A percentile compares a stretch with the other conserved stretches of the same genome.
phyloP scores from a whole-genome alignment of 805 yeast genomes.

The Nakazawaea molendinolei region DNA sequence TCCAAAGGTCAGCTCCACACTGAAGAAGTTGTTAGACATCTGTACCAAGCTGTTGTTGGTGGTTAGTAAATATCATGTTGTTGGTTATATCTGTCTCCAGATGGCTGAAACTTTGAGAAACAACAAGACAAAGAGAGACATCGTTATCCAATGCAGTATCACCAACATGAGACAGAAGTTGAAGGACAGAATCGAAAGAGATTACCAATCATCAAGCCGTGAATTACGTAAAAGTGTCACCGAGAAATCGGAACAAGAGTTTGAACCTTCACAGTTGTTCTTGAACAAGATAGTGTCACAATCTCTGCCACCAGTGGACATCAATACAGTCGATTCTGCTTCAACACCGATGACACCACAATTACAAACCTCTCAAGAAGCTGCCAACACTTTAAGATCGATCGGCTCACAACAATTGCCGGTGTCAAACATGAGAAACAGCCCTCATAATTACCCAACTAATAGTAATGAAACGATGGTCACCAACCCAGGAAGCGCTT shows the following conservation, averaged over 20 bases:
- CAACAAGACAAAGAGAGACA: constrained; percentile 8
- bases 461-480: background rate
- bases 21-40: constrained; percentile 9
- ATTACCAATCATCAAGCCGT: background rate
- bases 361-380: too few relatives aligned
- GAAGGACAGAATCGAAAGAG: constrained; percentile 1
- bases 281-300: constrained; percentile 1
- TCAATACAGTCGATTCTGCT: background rate
- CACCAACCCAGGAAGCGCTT: background rate
- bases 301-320: background rate
- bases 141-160: constrained; percentile 5
- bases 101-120: constrained; percentile 12
- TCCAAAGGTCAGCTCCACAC: constrained; percentile 7
- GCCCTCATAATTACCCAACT: background rate
- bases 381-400: background rate
- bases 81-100: constrained; percentile 10
- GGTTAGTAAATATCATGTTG: constrained; percentile 5
- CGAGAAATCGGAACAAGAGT: background rate
- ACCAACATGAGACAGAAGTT: background rate
- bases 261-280: constrained; percentile 3
- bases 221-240: background rate
- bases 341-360: background rate
- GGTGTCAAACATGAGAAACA: constrained; percentile 3
- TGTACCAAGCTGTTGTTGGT: constrained; percentile 10
- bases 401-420: background rate